These are phyloP conservation scores for Trypanosomatidae sp. DNA, from an alignment of 208 protist genomes.

Conservation along the genomic window DNA sequence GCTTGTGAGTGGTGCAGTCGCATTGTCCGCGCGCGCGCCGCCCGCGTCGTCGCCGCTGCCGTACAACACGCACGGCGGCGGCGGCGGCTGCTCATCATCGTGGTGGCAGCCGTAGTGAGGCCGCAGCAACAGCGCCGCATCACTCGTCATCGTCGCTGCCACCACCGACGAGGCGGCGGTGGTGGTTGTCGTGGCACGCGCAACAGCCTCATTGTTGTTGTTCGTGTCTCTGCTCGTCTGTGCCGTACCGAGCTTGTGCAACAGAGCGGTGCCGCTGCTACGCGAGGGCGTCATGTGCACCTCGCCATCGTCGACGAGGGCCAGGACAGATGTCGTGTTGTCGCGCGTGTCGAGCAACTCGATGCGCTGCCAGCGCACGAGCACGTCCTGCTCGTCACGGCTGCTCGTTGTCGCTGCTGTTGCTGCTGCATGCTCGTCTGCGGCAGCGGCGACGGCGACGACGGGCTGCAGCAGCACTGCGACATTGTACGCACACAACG, in stretches of 20 bases:
- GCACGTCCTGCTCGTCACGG: slow-evolving; percentile 14
- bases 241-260: slow-evolving; percentile 33
- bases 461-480: no score
- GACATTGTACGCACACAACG: no score
- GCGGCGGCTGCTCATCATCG: no score
- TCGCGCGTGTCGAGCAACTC: slow-evolving; percentile 43
- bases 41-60: neutral
- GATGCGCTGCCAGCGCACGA: slow-evolving; percentile 32
- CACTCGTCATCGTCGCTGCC: no score
- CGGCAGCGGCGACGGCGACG: no score
- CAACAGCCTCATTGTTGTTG: no score
- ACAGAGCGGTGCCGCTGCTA: slow-evolving; percentile 26
- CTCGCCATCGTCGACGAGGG: slow-evolving; percentile 37
- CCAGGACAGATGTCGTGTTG: slow-evolving; percentile 12
- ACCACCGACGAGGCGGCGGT: slow-evolving; percentile 8
- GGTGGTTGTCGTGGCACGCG: no score
- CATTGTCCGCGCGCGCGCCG: neutral
- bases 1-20: neutral
- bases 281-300: slow-evolving; percentile 34
- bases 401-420: slow-evolving; percentile 6
- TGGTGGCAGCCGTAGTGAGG: no score
- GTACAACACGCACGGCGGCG: neutral
- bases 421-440: no score
- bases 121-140: no score
- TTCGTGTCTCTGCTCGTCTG: no score